These are phyloP conservation scores for Aspergillus tamarii DNA, from an alignment of 2,329 filamentous ascomycete genomes.

Conservation along the genomic window DNA sequence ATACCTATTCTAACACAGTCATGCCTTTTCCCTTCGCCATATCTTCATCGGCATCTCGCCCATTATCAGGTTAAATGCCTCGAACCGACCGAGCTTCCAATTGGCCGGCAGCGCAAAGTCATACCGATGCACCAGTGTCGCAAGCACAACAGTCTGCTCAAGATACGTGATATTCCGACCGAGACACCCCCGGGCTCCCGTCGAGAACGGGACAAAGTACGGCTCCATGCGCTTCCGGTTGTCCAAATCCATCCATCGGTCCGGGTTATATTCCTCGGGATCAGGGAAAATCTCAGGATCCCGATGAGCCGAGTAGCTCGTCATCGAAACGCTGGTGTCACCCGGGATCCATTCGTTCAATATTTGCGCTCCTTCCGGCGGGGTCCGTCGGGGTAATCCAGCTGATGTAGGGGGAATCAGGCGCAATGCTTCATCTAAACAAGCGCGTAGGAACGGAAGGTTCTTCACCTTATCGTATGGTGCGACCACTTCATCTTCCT, in stretches of 20 bases:
- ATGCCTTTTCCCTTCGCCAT: conserved; percentile 2
- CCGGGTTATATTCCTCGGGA: conserved; percentile 39
- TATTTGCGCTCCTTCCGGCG: conserved; percentile 44
- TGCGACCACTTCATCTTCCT: conserved; percentile 45
- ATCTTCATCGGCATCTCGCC: conserved; percentile 23
- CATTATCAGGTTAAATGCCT: conserved; percentile 22
- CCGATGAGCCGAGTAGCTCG: conserved; percentile 41
- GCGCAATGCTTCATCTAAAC: conserved; percentile 52
- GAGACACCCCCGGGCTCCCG: conserved; percentile 42
- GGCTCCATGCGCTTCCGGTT: conserved; percentile 38
- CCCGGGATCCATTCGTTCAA: conserved; percentile 47
- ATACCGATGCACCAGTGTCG: conserved; percentile 49
- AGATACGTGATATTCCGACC: conserved; percentile 46
- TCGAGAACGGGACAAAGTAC: conserved; percentile 44
- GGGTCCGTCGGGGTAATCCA: conserved; percentile 46
- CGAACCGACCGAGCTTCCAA: conserved; percentile 31
- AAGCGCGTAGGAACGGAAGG: conserved; percentile 54
- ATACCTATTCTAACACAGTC: neutral
- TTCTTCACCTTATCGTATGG: conserved; percentile 53
- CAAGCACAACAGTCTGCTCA: conserved; percentile 51
- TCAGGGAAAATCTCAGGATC: conserved; percentile 38
- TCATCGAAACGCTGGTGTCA: conserved; percentile 46
- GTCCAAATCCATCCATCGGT: conserved; percentile 43
- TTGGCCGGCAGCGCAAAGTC: conserved; percentile 41
- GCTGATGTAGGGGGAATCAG: conserved; percentile 44